These are phyloP conservation scores for Colletotrichum magnum DNA, from an alignment of 2,329 filamentous ascomycete species.

Conservation along the genomic window DNA sequence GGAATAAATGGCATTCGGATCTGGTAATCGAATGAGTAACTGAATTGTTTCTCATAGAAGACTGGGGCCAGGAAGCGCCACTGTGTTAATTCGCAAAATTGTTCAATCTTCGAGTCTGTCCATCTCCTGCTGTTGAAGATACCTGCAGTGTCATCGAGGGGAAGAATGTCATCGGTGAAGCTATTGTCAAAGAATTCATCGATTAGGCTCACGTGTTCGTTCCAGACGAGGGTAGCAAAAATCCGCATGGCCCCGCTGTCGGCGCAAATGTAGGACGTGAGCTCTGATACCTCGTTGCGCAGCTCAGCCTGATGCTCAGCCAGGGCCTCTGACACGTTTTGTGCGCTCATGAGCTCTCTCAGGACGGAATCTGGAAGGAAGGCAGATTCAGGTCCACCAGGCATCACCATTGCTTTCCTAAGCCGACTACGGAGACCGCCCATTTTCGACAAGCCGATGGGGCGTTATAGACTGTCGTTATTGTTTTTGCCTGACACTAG, in stretches of 20 bases:
- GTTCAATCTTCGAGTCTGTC: background rate
- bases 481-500: no score
- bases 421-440: background rate
- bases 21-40: background rate
- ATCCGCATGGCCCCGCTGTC: background rate
- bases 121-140: background rate
- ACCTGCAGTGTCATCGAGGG: background rate
- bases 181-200: background rate
- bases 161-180: conserved; percentile 7
- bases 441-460: background rate
- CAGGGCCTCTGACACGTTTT: background rate
- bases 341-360: background rate
- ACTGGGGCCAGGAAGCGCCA: conserved; percentile 5
- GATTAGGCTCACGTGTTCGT: background rate
- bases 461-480: no score
- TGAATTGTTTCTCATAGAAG: conserved; percentile 3
- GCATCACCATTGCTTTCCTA: background rate
- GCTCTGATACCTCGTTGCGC: rapidly evolving
- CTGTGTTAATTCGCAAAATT: background rate
- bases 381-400: background rate
- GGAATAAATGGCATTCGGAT: background rate
- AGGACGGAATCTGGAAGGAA: conserved; percentile 8
- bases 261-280: background rate
- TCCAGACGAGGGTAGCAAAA: background rate
- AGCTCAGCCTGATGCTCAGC: rapidly evolving